Evolutionary conservation across 495 filamentous ascomycete genomes (phyloP), one percentile per base, ranked within the genome.

Genomic region (Hypoxylon trugodes): DNA sequence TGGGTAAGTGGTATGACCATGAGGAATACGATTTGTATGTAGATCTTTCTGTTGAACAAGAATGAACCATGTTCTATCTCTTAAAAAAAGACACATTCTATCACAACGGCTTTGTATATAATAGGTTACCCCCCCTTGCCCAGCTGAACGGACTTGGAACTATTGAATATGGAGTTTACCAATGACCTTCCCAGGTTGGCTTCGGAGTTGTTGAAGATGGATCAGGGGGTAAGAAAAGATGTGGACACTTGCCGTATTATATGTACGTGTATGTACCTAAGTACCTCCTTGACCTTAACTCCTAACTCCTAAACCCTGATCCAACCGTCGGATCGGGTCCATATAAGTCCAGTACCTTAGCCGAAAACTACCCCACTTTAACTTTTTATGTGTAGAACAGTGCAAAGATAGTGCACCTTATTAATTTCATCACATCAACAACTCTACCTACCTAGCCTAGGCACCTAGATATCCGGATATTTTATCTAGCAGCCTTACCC

Each of bases 81-180:
- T 36, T 36, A 10, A 9, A 36, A 9, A 36, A 36, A 13, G 2
- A 36, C 19, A 38, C 18, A 28, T 13, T 3, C 21, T 41, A 54
- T 15, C 38, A 52, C 9, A 43, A 21, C 35, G 22, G 51, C 16
- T 33, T 48, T 41, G 50, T 30, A 46, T 53, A 53, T 25, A 52
- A 53, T 18, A 45, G 32, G 42, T 43, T 42, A 0, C 8, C 8
- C 22, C 53, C 57, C 64, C 64, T 59, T 62, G 64, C 37, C 13
- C 58, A 67, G 64, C 64, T 67, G 64, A 67, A 45, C 25, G n/a
- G 22, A 38, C 10, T 49, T 32, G 45, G 53, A 37, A 67, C 64
- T 67, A 67, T 67, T 67, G 58, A 53, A 67, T 54, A 45, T 28
- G 15, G 47, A 38, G 33, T 62, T n/a, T 53, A 48, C 58, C 64